Evolutionary conservation across 2,329 filamentous ascomycete species (phyloP).

Genomic region (Ceratocystis ficicola): DNA sequence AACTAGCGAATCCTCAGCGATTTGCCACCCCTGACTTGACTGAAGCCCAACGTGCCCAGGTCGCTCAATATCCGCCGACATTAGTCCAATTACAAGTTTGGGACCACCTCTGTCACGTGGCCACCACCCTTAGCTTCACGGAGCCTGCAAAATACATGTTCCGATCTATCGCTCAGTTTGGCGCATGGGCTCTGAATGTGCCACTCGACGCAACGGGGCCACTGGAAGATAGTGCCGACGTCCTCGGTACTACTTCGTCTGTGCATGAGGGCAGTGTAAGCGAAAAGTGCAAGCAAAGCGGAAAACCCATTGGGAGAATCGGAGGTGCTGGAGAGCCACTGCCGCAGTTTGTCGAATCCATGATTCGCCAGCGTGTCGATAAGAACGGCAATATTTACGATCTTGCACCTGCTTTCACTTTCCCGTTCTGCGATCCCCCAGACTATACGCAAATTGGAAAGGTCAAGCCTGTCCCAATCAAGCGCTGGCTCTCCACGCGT

Average conservation of each 20-base stretch:
- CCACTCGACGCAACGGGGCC: constrained; percentile 57
- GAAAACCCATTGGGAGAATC: constrained; percentile 32
- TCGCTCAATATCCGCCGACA: constrained; percentile 65
- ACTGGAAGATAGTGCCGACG: neutral
- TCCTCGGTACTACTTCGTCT: constrained; percentile 38
- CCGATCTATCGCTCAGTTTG: constrained; percentile 80
- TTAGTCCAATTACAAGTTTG: constrained; percentile 91
- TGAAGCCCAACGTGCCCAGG: constrained; percentile 45
- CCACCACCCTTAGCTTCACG: constrained; percentile 87
- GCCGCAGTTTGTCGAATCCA: constrained; percentile 66
- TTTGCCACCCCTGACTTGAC: constrained; percentile 58
- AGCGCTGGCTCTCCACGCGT: constrained; percentile 71
- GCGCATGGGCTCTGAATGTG: constrained; percentile 74
- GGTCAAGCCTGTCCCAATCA: constrained; percentile 66
- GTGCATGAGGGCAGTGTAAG: constrained; percentile 27
- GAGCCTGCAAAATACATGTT: constrained; percentile 96
- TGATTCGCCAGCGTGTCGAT: constrained; percentile 83
- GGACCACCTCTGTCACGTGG: constrained; percentile 89
- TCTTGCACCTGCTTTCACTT: constrained; percentile 50
- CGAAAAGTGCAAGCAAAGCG: constrained; percentile 26
- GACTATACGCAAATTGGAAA: constrained; percentile 52
- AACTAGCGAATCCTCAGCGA: constrained; percentile 68
- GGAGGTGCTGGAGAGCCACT: constrained; percentile 80
- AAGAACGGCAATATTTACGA: constrained; percentile 62
- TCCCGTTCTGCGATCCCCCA: constrained; percentile 46